Evolutionary conservation across 371 early-diverging fungal species (phyloP), one percentile per base, ranked within the genome.

Genomic region (Apophysomyces ossiformis): DNA sequence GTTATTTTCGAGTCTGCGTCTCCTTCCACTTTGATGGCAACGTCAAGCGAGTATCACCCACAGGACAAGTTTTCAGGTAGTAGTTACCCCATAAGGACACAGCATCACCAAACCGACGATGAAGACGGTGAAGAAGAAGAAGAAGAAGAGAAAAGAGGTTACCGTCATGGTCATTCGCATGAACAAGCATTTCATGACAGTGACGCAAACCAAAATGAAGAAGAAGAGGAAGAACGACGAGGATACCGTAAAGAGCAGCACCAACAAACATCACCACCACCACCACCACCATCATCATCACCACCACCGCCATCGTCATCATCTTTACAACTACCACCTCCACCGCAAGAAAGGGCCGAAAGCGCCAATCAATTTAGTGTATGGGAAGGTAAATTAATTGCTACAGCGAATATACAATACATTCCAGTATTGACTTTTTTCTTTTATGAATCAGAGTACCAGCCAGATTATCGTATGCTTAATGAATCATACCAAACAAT

Each of bases 381-480:
- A 15, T 63, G 63, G 68, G 64, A 63, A 46, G 68, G 68, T 66
- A 66, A 47, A 1, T 18, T 1, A 37, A 41, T 38, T 5, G 4
- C 1, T 12, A 9, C 13, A 9, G 9, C n/a, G 59, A 15, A 36
- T 1, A 36, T 9, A 11, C 0, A 18, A 4, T 37, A 11, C 6
- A 26, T 18, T 18, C 26, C 15, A 7, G 50, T 5, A 3, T 21
- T 56, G 13, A 60, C 37, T 36, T 37, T 38, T 38, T 21, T 54
- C 38, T 61, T 15, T 32, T 26, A 26, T 26, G 32, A 1, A 26
- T 18, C 65, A 73, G 75, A 73, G 13, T 76, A 68, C 36, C 74
- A 68, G 54, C 71, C 76, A 9, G 74, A 77, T 8, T 79, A 73
- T 58, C 61, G 38, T 58, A 21, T 64, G 65, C 58, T 79, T 43